Conservation (phyloP, 2,329 filamentous ascomycete species). For the Clonostachys solani region DNA sequence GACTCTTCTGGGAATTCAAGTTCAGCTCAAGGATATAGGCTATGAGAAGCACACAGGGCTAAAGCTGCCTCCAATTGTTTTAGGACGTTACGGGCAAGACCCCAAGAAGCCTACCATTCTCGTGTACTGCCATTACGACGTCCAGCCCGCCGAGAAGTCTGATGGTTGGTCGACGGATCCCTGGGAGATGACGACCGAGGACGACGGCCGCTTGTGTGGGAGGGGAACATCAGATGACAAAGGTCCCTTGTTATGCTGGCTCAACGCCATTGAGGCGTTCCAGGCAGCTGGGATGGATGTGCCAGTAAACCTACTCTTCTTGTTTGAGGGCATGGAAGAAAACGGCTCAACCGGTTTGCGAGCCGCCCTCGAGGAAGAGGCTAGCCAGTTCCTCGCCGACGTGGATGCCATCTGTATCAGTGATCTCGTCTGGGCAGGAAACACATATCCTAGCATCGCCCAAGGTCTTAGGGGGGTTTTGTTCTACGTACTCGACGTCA, state of each 20-base stretch:
- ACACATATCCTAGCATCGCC: constrained; percentile 95
- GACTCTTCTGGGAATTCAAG: too few relatives aligned
- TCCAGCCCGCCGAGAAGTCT: constrained; percentile 88
- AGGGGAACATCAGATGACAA: constrained; percentile 97
- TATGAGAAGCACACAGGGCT: constrained; percentile 32
- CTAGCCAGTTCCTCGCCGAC: constrained; percentile 91
- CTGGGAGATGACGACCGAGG: constrained; percentile 81
- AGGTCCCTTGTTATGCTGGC: constrained; percentile 92
- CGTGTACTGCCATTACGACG: constrained; percentile 98
- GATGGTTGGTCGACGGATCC: constrained; percentile 97
- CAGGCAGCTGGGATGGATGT: constrained; percentile 92
- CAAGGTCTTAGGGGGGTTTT: constrained; percentile 96
- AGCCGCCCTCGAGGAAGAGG: constrained; percentile 87
- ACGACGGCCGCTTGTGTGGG: constrained; percentile 92
- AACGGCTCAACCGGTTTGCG: constrained; percentile 96
- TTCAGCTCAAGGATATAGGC: too few relatives aligned
- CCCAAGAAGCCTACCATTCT: constrained; percentile 91
- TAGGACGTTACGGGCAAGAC: constrained; percentile 89
- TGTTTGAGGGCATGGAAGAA: constrained; percentile 99
- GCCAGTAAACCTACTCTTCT: constrained; percentile 97
- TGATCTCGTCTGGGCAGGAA: constrained; percentile 99
- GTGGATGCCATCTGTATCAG: constrained; percentile 96
- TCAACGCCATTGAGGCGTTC: constrained; percentile 97
- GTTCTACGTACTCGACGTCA: constrained; percentile 92
- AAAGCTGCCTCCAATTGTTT: constrained; percentile 85